These are phyloP conservation scores for Schizophyllum amplum DNA, from an alignment of 1,284 basidiomycete species.

Conservation along the genomic window DNA sequence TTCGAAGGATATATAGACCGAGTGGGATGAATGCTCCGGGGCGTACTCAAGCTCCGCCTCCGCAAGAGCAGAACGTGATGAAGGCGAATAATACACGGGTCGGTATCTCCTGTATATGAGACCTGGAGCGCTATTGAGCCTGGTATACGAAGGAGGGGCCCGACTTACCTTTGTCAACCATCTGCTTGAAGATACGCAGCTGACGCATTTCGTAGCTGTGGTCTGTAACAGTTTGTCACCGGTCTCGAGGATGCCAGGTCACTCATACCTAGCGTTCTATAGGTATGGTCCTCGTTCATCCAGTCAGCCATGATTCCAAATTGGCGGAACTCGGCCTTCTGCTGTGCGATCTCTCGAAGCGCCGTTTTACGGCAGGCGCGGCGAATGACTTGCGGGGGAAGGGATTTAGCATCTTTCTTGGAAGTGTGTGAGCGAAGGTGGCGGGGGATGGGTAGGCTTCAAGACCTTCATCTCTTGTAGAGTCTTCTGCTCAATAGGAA, in stretches of 20 bases:
- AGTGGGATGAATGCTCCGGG: constrained; percentile 83
- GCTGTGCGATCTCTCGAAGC: constrained; percentile 64
- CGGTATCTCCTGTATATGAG: constrained; percentile 83
- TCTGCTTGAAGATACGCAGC: constrained; percentile 77
- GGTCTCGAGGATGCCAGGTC: neutral
- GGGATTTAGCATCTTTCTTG: constrained; percentile 42
- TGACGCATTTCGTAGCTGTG: constrained; percentile 86
- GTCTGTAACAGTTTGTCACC: constrained; percentile 45
- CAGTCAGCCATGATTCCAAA: constrained; percentile 95
- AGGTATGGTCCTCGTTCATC: constrained; percentile 61
- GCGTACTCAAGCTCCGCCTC: constrained; percentile 93
- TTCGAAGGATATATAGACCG: constrained; percentile 81
- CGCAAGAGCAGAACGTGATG: constrained; percentile 88
- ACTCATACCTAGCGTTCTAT: constrained; percentile 72
- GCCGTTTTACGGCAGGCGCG: constrained; percentile 70
- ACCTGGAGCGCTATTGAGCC: constrained; percentile 31
- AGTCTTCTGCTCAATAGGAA: constrained; percentile 95
- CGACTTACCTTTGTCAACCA: constrained; percentile 73
- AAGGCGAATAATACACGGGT: constrained; percentile 95
- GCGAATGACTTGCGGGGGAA: constrained; percentile 63
- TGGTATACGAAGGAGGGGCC: neutral
- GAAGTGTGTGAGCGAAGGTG: constrained; percentile 5
- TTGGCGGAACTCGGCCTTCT: constrained; percentile 75
- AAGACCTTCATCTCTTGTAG: constrained; percentile 40
- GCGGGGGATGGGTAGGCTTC: constrained; percentile 42